Percentiles rank a stretch among this genome's conserved stretches.
Conservation (phyloP, 495 filamentous ascomycete genomes). For the Talaromyces liani region DNA sequence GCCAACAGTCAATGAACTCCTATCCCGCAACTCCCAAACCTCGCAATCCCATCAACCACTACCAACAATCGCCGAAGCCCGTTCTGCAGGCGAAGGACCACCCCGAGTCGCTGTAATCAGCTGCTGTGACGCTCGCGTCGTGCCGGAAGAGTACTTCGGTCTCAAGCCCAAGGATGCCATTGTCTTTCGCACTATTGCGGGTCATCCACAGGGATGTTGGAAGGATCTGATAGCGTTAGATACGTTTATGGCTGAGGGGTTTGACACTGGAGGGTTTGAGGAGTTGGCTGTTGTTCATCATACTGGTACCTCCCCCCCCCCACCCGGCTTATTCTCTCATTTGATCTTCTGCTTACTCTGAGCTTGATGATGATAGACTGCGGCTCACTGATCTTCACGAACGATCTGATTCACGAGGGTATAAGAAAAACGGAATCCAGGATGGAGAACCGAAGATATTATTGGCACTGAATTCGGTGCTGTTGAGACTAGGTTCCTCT, state of each 20-base stretch:
- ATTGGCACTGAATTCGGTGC: not conserved
- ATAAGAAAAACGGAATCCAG: not conserved
- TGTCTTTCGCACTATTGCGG: not conserved
- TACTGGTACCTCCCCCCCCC: not conserved
- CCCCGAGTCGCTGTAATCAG: not conserved
- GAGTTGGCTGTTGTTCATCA: conserved; percentile 1
- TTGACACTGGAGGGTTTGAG: not conserved
- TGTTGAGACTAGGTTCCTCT: not conserved
- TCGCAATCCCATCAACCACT: not conserved
- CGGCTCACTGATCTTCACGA: not conserved
- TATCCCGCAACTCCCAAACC: not conserved
- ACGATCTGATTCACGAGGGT: not conserved
- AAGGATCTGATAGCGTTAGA: not conserved
- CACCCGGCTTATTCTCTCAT: no score
- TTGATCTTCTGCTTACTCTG: not conserved
- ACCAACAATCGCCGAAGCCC: not conserved
- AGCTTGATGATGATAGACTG: not conserved
- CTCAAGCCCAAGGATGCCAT: not conserved
- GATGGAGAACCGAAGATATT: not conserved
- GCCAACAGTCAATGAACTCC: not conserved
- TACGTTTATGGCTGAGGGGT: not conserved
- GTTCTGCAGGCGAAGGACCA: not conserved
- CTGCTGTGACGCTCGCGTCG: not conserved
- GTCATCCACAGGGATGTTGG: conserved; percentile 1
- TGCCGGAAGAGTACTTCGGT: not conserved